Base-by-base conservation (phyloP, 169 alveolate genomes). In the Plasmodium vivax region DNA sequence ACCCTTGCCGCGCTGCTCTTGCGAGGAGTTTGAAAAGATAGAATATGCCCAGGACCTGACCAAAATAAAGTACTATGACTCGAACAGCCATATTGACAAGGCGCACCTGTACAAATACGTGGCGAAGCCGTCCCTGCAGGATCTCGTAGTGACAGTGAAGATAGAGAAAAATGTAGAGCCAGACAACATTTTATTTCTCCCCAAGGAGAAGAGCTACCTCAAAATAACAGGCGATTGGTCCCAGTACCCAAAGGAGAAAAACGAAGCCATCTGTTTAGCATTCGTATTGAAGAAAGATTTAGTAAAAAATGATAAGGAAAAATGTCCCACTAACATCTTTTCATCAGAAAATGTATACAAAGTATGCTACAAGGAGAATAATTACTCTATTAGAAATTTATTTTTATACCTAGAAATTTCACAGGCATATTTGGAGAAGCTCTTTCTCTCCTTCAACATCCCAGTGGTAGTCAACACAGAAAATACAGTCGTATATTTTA, bases 171-270 rank as follows among this genome's bases (percentile, higher is more conserved):
- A 90, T 90, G 75, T 32, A 19, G n/a, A 9, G 30, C 74, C 43
- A n/a, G 84, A 80, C 27, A 82, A 82, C 23, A 19, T 81, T 6
- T 45, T 90, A 71, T 80, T 34, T 79, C 62, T 90, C 36, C 80
- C 94, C 41, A 90, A 90, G 83, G 54, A 73, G 62, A 79, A 71
- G 41, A 81, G 41, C 34, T 90, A 36, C 74, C 71, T 90, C 41
- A 90, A 90, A 90, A 82, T 90, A 90, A 30, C 47, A 43, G 94
- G 94, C 12, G 91, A 90, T 71, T 90, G 94, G 94, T 19, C 91
- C 12, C 58, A 90, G n/a, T 90, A 80, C 43, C 94, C 94, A 80
- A 81, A 58, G 51, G 71, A 80, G 7, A 80, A 90, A 34, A 23
- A 62, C 19, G 77, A 90, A 38, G 34, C 38, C 27, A 81, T 90